Evolutionary conservation across 2,329 filamentous ascomycete species (phyloP), one percentile per base, ranked within the genome.

Genomic region (Cladorrhinum sp.): DNA sequence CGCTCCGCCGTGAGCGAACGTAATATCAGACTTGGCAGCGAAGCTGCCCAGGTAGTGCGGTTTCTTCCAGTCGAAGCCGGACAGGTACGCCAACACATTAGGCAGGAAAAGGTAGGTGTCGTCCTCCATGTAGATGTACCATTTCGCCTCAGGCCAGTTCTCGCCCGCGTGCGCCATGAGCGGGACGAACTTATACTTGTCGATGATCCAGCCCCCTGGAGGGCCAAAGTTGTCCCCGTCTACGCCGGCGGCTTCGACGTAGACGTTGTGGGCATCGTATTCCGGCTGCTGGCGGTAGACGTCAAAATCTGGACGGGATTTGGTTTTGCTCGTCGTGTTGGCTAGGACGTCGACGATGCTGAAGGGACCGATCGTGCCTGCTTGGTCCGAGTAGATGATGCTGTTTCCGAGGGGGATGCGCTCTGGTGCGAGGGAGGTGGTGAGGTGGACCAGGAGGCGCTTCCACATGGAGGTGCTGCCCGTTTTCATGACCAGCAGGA

Each of bases 71-170:
- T 61, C 56, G 12, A 57, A 63, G 3, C 23, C 28, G 10, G 55
- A 57, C 5, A 63, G 56, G 28, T 63, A 63, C 8, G 7, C 20
- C 6, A 63, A 55, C 3, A 63, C 48, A 33, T 42, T 63, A n/a
- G 58, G 56, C n/a, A 63, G 53, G 23, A 63, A 63, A 16, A 63
- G 56, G 18, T 61, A 63, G 10, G 62, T 55, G 42, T 63, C 62
- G 23, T 63, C 62, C 20, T 63, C 62, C 62, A 61, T 61, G 62
- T 63, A 63, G 30, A 63, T 59, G 30, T 63, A 63, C 62, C 62
- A 63, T 26, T 63, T 63, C 14, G 53, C 62, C 2, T 57, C 14
- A 16, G 59, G 59, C 49, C 55, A 57, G 56, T 63, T 61, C 12
- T 28, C 49, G 5, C 62, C 62, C n/a, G 62, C 62, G 48, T 63